Base-by-base conservation (phyloP, 768 basidiomycete genomes). In the Chlorophyllum brunneum region DNA sequence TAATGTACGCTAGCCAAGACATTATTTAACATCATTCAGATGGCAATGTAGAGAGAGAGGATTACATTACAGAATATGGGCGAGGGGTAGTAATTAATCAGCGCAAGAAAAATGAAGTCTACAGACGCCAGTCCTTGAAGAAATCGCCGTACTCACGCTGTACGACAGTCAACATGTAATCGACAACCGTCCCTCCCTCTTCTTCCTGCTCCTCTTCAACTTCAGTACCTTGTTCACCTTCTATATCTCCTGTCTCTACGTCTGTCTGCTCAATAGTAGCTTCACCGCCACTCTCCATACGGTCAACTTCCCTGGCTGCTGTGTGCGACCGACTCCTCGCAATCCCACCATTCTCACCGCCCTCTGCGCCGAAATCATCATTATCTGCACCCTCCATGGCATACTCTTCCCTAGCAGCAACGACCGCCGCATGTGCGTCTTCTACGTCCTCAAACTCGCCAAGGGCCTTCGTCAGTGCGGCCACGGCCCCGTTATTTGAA, bases 361-460 rank as follows among this genome's bases (percentile, higher is more conserved):
- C 61, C 37, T 49, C 56, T 18, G 48, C 78, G 31, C 74, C 83
- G 60, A 93, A 90, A 58, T 95, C 93, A 3, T 79, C 81, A 59
- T 88, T 82, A 57, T 92, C 89, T 26, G 86, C 89, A 27, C 87
- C 89, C 40, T 84, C 86, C 49, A 88, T 70, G 2, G 73, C 82
- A 27, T 80, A 75, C 60, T 83, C 89, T 67, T 91, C 90, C 39
- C 77, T 72, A 20, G 83, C 81, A 1, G 93, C 93, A 11, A 92
- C 69, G 13, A 76, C 75, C 5, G 93, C 92, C 4, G 94, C 94
- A 57, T 78, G 78, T 0, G 82, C 85, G 63, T 98, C 95, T 64
- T 94, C 94, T 10, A 73, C 80, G 62, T 98, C 95, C 59, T 95
- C 94, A 46, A 87, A 87, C 49, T 91, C 85, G 5, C 83, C 93